Evolutionary conservation across 2,329 filamentous ascomycete genomes (phyloP), one percentile per base, ranked within the genome.

Genomic region (Thelonectria blattea): DNA sequence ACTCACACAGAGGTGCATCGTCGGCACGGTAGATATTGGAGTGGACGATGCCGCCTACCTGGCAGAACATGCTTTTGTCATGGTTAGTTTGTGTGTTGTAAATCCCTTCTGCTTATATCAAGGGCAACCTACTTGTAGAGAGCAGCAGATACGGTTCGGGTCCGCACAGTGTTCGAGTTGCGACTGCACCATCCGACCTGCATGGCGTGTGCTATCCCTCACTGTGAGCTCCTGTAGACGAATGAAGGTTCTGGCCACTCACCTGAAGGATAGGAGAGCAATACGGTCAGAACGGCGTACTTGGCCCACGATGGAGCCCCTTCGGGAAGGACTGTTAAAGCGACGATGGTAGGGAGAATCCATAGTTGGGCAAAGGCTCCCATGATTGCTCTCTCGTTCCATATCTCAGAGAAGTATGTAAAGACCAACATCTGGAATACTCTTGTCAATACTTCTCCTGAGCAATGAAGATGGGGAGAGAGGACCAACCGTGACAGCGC

Each of bases 131-230:
- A 61, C 58, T 88, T 88, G 73, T 88, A 88, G 6, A 87, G 67
- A 0, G 84, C 85, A 0, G 81, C 81, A 0, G 83, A 82, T 2
- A 89, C 83, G 1, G 86, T 85, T 6, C 87, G 75, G 1, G 86
- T 88, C 4, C 85, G 79, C 1, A 89, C 86, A 2, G 81, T 80
- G 43, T 85, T 85, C 1, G 85, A 81, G 67, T 88, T 89, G 43
- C 85, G 79, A 2, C 83, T 86, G 1, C 81, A 85, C 72, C 85
- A 83, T 0, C 80, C 84, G 1, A 88, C 85, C 32, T 82, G 68
- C 27, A 75, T 72, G 10, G 71, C 71, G 39, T 73, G 71, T 17
- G 67, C 68, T 69, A 1, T 75, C n/a, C 27, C n/a, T 24, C 2
- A 1, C 1, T 39, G 56, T 57, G 27, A 63, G 46, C 5, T 50